Evolutionary conservation across 148 eudicot genomes (phyloP).

Genomic region (Vaccinium vitisidaea): DNA sequence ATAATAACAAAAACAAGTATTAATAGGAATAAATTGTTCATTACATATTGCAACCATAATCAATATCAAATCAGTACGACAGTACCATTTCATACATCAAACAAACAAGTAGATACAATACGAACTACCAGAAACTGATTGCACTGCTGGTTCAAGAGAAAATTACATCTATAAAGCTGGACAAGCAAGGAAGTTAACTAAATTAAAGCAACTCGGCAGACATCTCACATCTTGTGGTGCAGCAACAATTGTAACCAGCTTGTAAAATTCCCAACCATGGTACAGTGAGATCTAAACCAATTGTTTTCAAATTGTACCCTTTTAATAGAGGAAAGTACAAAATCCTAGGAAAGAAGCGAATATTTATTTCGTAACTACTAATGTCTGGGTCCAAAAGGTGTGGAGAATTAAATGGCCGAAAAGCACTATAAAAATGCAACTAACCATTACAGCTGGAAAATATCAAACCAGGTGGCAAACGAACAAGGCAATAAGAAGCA

Average conservation of each 20-base stretch:
- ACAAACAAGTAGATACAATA: neutral
- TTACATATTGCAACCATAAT: neutral
- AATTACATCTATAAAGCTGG: neutral
- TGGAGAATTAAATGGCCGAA: neutral
- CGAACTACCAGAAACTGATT: neutral
- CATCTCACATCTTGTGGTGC: neutral
- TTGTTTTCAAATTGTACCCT: neutral
- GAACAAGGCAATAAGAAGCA: neutral
- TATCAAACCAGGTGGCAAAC: neutral
- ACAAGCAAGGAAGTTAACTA: neutral
- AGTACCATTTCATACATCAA: neutral
- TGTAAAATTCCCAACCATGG: neutral
- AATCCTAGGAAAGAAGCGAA: neutral
- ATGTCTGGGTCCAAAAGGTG: neutral
- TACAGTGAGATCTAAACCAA: neutral
- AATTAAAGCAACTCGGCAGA: neutral
- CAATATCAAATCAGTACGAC: neutral
- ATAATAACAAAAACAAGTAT: conserved; percentile 9
- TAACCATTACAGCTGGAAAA: neutral
- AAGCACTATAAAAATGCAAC: neutral
- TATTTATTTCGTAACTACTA: neutral
- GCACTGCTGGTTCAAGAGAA: neutral
- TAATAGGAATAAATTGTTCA: conserved; percentile 7
- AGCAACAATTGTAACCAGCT: neutral
- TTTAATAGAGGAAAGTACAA: neutral